Conservation (phyloP, 495 filamentous ascomycete species). For the Articulospora tetracladia region DNA sequence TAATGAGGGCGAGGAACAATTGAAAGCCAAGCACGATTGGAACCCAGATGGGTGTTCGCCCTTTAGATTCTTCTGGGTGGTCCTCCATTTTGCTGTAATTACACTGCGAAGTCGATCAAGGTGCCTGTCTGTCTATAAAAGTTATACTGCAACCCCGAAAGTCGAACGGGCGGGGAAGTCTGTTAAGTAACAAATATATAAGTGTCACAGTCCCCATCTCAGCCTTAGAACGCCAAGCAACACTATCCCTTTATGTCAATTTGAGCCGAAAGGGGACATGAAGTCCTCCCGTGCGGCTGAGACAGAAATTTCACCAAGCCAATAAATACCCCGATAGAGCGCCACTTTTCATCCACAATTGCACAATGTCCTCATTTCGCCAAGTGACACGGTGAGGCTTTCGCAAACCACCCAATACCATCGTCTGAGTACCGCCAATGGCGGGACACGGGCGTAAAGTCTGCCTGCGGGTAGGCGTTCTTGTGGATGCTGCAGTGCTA, state of each 20-base stretch:
- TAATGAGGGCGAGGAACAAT: constrained; percentile 55
- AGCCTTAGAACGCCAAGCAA: neutral
- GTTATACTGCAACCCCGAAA: too few species aligned
- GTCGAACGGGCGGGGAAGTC: too few species aligned
- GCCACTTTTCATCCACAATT: neutral
- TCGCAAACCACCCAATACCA: neutral
- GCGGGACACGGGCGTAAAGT: neutral
- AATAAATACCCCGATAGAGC: neutral
- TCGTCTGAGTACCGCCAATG: neutral
- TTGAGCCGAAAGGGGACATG: neutral
- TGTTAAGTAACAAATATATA: too few species aligned
- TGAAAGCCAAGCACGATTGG: constrained; percentile 59
- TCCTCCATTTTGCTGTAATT: neutral
- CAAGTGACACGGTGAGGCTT: too few species aligned
- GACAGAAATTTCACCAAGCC: neutral
- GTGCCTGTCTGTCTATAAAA: too few species aligned
- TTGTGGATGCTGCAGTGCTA: neutral
- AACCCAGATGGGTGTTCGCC: constrained; percentile 38
- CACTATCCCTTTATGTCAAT: neutral
- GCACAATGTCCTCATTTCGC: neutral
- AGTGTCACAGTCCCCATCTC: neutral
- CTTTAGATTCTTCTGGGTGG: neutral
- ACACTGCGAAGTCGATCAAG: too few species aligned
- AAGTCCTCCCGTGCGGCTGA: neutral
- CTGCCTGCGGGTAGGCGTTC: neutral